Conservation (phyloP, 495 filamentous ascomycete genomes). For the Monascus purpureus region DNA sequence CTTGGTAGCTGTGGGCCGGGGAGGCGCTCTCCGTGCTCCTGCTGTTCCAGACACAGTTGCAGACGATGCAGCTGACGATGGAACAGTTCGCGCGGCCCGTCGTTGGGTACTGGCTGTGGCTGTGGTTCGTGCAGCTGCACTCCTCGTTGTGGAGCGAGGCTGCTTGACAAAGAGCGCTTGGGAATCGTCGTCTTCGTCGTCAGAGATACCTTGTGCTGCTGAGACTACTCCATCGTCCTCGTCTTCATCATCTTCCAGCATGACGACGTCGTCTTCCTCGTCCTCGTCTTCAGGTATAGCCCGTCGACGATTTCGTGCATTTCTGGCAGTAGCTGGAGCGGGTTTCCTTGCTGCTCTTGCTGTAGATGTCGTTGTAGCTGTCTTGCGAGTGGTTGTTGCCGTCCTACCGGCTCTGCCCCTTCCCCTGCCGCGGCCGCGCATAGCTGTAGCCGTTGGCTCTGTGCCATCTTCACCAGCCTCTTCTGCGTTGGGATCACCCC, state of each 20-base stretch:
- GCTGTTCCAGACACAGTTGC: conserved; percentile 18
- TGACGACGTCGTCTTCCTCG: conserved; percentile 50
- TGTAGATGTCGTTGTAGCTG: conserved; percentile 16
- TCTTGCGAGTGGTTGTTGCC: conserved; percentile 23
- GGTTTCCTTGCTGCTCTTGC: conserved; percentile 25
- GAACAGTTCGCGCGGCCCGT: conserved; percentile 19
- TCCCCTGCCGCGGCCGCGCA: conserved; percentile 35
- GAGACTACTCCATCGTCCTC: conserved; percentile 38
- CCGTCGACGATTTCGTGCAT: conserved; percentile 25
- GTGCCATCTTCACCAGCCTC: conserved; percentile 31
- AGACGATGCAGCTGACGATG: conserved; percentile 20
- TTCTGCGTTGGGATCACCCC: conserved; percentile 29
- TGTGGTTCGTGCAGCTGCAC: conserved; percentile 9
- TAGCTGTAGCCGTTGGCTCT: conserved; percentile 13
- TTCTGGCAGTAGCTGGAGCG: conserved; percentile 22
- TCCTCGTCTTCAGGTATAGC: conserved; percentile 43
- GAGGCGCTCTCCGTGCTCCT: conserved; percentile 15
- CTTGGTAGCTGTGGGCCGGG: conserved; percentile 7
- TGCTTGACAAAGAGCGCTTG: conserved; percentile 41
- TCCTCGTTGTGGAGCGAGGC: conserved; percentile 24
- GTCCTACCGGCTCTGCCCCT: conserved; percentile 32
- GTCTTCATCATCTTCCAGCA: conserved; percentile 48
- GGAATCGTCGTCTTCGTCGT: conserved; percentile 26
- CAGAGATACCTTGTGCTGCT: conserved; percentile 9
- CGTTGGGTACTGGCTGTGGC: conserved; percentile 16